These are phyloP conservation scores for Mallotus japonicus DNA, from an alignment of 441 rosid species.

Conservation along the genomic window DNA sequence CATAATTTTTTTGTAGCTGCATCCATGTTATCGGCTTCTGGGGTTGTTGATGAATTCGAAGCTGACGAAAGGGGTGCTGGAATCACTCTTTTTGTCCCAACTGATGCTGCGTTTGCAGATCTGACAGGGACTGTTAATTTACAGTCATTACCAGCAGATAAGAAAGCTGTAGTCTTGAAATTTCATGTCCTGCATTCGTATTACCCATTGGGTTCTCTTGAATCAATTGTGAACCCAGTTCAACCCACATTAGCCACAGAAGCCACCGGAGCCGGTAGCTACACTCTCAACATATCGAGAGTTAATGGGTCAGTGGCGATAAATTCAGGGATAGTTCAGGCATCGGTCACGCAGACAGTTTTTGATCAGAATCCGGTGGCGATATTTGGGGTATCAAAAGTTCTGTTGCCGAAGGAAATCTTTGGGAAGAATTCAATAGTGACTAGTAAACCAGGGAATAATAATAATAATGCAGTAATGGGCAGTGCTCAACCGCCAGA, in stretches of 20 bases:
- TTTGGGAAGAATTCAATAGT: constrained; percentile 42
- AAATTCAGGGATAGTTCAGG: constrained; percentile 70
- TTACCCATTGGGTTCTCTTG: constrained; percentile 82
- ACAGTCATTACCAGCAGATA: constrained; percentile 69
- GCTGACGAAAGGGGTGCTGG: constrained; percentile 85
- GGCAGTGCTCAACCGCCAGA: constrained; percentile 49
- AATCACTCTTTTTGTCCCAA: constrained; percentile 81
- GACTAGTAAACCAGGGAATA: constrained; percentile 36
- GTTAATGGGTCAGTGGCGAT: constrained; percentile 79
- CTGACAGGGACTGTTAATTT: constrained; percentile 54
- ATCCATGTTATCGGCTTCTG: constrained; percentile 72
- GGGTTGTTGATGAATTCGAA: constrained; percentile 68
- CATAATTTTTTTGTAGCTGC: constrained; percentile 80
- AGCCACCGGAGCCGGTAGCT: constrained; percentile 66
- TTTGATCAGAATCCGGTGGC: constrained; percentile 84
- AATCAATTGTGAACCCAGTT: constrained; percentile 81
- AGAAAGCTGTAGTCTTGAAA: constrained; percentile 60
- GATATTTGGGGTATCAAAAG: constrained; percentile 80
- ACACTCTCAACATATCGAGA: constrained; percentile 75
- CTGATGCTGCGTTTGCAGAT: constrained; percentile 68
- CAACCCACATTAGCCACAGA: constrained; percentile 92
- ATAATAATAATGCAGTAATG: constrained; percentile 4
- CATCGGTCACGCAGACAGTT: constrained; percentile 79
- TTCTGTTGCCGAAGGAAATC: constrained; percentile 69
- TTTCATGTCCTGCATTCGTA: constrained; percentile 87